Evolutionary conservation across 2,329 filamentous ascomycete genomes (phyloP), one percentile per base, ranked within the genome.

Genomic region (Tolypocladium album): DNA sequence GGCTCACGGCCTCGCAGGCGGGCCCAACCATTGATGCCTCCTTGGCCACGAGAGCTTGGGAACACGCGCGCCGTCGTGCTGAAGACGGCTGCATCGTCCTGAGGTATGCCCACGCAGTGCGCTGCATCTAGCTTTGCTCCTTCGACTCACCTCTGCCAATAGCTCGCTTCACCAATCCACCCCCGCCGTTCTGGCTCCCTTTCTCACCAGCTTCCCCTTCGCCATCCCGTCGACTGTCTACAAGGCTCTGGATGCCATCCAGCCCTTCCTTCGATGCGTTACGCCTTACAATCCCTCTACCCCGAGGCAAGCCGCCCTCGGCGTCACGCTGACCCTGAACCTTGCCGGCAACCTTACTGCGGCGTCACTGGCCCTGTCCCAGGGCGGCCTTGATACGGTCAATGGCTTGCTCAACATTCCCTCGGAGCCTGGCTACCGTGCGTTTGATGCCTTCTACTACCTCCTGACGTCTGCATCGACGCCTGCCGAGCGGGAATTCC

Each of bases 371-470:
- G 86, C 91, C 34, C 77, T 99, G 9, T 93, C 93, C 0, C 88
- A 91, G 45, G 89, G 90, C 3, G 94, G 94, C 22, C 89, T 99
- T 62, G 90, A 99, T 70, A 94, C 92, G 0, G 76, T 81, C 24
- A 85, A 85, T 63, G 94, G 93, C 50, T 79, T 99, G 13, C 78
- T 97, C 20, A 86, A 89, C 60, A 85, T 99, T 20, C 90, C 94
- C 0, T 74, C 86, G 0, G 86, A 96, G 69, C 70, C 85, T 8
- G 94, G 94, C 15, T 91, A 91, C 73, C 87, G 94, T 63, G 94
- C 93, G 4, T 99, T 99, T 67, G 93, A 99, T 70, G 94, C 96
- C 57, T 97, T 99, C 71, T 97, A 99, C 76, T 97, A 97, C 68
- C 84, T 99, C 0, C 81, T 97, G 50, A 95, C 92, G 0, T 92